Conservation (phyloP, 768 basidiomycete species). For the Russula compacta region DNA sequence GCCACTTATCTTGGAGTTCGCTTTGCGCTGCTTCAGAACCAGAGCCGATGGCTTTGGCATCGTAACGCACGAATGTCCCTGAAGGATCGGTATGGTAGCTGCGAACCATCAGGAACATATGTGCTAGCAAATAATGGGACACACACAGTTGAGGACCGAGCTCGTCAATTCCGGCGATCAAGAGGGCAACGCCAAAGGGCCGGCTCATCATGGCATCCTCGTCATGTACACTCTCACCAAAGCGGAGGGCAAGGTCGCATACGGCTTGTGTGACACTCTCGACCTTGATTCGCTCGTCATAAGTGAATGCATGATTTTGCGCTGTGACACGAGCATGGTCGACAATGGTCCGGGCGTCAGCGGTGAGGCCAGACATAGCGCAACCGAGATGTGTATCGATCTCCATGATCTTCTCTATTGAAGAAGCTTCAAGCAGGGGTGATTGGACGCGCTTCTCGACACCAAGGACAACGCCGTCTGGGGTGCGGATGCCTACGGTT, state of each 20-base stretch:
- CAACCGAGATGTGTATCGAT: conserved; percentile 95
- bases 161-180: conserved; percentile 97
- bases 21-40: conserved; percentile 97
- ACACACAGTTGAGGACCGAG: conserved; percentile 89
- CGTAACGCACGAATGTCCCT: conserved; percentile 92
- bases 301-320: conserved; percentile 93
- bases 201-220: conserved; percentile 99
- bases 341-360: conserved; percentile 98
- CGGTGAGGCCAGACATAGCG: conserved; percentile 95
- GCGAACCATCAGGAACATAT: neutral
- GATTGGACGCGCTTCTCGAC: conserved; percentile 99
- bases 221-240: conserved; percentile 98
- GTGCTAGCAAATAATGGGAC: neutral
- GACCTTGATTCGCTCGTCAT: conserved; percentile 94
- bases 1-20: conserved; percentile 95
- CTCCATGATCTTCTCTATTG: conserved; percentile 99
- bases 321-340: conserved; percentile 97
- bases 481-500: conserved; percentile 89
- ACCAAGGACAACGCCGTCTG: conserved; percentile 83
- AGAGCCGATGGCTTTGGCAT: conserved; percentile 97
- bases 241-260: conserved; percentile 91
- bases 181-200: conserved; percentile 94
- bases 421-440: conserved; percentile 86
- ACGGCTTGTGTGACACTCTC: conserved; percentile 98
- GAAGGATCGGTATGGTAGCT: conserved; percentile 99